These are phyloP conservation scores for Microsporum audouinii DNA, from an alignment of 2,329 filamentous ascomycete species.

Conservation along the genomic window DNA sequence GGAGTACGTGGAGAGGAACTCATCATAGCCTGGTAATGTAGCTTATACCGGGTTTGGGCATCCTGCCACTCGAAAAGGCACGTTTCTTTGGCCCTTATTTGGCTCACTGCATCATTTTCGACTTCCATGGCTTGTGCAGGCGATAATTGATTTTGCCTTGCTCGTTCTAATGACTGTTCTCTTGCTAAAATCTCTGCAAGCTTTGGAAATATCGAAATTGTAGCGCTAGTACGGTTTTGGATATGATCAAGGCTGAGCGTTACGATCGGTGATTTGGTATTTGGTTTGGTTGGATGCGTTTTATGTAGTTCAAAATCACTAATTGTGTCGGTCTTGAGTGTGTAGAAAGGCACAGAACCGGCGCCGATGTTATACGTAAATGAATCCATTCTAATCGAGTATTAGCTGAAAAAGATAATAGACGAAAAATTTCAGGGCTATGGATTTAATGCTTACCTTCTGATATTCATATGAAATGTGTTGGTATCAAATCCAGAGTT, in stretches of 20 bases:
- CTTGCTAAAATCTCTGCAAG: conserved; percentile 40
- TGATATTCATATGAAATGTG: conserved; percentile 31
- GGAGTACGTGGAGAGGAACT: neutral
- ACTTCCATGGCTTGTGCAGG: conserved; percentile 32
- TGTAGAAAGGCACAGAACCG: conserved; percentile 35
- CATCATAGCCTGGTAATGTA: conserved; percentile 35
- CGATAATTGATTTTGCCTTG: conserved; percentile 30
- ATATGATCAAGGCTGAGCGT: conserved; percentile 26
- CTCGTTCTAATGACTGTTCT: conserved; percentile 33
- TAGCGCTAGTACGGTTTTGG: conserved; percentile 31
- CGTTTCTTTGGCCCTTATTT: conserved; percentile 37
- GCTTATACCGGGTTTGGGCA: conserved; percentile 32
- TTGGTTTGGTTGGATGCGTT: conserved; percentile 30
- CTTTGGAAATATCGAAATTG: conserved; percentile 33
- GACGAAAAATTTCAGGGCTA: neutral
- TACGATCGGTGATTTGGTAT: conserved; percentile 34
- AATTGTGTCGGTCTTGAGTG: conserved; percentile 32
- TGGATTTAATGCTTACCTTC: conserved; percentile 24
- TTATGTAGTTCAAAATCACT: conserved; percentile 34
- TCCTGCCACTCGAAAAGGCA: conserved; percentile 37
- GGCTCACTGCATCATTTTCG: conserved; percentile 34
- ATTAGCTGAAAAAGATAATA: neutral
- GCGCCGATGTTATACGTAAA: conserved; percentile 36
- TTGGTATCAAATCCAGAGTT: conserved; percentile 22
- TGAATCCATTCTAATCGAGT: conserved; percentile 26